Evolutionary conservation across 169 alveolate species (phyloP).

Genomic region (Eimeria necatrix): DNA sequence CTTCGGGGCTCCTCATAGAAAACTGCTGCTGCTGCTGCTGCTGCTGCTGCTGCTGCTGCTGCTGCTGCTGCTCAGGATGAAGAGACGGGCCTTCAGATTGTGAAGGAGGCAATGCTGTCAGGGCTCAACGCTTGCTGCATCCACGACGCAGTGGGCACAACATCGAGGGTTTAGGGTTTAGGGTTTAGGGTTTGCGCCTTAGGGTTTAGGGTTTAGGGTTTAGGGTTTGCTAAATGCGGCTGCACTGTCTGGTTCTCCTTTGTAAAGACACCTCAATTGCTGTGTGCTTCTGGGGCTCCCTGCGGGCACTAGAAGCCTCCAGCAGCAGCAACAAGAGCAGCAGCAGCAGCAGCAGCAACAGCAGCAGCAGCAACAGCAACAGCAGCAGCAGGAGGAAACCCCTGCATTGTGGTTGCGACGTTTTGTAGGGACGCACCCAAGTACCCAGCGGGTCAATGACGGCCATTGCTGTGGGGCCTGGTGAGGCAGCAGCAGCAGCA

Average conservation of each 20-base stretch:
- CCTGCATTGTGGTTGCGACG: not conserved
- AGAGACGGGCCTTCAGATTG: not conserved
- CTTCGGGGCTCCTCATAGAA: not conserved
- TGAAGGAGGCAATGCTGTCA: not conserved
- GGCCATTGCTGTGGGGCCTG: constrained; percentile 90
- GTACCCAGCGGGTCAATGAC: constrained; percentile 89
- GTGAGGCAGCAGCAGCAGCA: too few relatives aligned
- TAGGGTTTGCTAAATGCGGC: too few relatives aligned
- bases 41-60: too few relatives aligned
- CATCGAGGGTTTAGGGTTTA: too few relatives aligned
- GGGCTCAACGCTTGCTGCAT: not conserved
- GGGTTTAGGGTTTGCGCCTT: not conserved
- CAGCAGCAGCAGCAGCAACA: not conserved
- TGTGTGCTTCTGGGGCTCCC: not conserved
- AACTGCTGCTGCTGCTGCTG: not conserved
- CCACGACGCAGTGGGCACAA: not conserved
- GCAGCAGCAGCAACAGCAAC: not conserved
- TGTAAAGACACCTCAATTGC: not conserved
- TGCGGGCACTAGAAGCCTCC: not conserved
- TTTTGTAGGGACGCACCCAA: constrained; percentile 86
- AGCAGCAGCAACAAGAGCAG: too few relatives aligned
- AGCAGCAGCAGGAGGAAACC: too few relatives aligned
- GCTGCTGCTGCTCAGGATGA: not conserved
- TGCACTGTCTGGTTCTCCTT: not conserved
- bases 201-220: not conserved